Percentiles rank a stretch among this genome's conserved stretches.
Evolutionary conservation across 805 yeast species (phyloP).

Genomic region (Cyberlindnera petersonii): DNA sequence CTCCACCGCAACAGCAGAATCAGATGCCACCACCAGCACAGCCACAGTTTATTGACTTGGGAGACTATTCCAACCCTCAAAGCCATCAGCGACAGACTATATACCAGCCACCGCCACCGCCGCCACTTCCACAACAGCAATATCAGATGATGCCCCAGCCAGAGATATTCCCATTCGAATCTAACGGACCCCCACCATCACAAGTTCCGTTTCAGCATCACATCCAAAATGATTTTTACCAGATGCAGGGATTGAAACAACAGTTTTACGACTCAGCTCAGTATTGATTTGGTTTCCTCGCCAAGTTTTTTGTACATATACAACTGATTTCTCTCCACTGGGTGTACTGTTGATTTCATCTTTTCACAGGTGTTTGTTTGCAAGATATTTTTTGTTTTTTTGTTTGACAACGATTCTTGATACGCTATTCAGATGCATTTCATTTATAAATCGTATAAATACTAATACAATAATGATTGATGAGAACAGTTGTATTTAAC

Average conservation of each 20-base stretch:
- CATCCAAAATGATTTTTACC: slow-evolving; percentile 3
- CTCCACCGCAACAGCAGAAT: slow-evolving; percentile 3
- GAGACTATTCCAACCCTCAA: slow-evolving; percentile 3
- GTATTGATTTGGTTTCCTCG: slow-evolving; percentile 1
- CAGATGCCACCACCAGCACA: slow-evolving; percentile 10
- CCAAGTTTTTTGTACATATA: slow-evolving; percentile 2
- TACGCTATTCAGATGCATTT: not conserved
- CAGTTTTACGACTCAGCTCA: slow-evolving; percentile 11
- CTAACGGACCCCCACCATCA: not conserved
- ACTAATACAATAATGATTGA: slow-evolving; percentile 14
- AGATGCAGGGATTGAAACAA: slow-evolving; percentile 6
- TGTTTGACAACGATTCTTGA: too few relatives aligned
- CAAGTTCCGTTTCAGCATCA: not conserved
- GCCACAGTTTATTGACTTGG: slow-evolving; percentile 10
- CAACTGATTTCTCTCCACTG: too few relatives aligned
- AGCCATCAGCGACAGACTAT: not conserved
- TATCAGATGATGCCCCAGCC: not conserved
- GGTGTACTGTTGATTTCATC: too few relatives aligned
- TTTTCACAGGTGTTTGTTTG: too few relatives aligned
- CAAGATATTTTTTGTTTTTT: too few relatives aligned
- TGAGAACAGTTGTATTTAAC: too few relatives aligned
- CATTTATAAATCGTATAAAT: slow-evolving; percentile 6
- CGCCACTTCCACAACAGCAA: slow-evolving; percentile 1
- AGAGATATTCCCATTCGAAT: slow-evolving; percentile 12
- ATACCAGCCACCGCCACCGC: not conserved